Percentiles rank a stretch among this genome's conserved stretches.
Conservation (phyloP, 2,329 filamentous ascomycete species). For the Sporothrix variecibatus region DNA sequence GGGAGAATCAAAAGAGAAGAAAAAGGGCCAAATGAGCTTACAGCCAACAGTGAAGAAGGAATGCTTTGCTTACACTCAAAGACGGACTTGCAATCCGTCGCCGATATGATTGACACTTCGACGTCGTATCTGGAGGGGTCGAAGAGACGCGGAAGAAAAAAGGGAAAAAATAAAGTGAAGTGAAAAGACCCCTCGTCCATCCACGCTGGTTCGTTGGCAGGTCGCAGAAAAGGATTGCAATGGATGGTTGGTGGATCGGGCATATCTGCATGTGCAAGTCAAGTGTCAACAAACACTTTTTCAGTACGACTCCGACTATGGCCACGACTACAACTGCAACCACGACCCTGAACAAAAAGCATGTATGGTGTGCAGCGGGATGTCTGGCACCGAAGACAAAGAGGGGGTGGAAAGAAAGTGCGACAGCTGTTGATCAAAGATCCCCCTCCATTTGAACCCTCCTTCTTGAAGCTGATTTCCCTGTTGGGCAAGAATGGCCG, state of each 20-base stretch:
- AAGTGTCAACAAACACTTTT: not conserved
- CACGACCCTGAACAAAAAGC: not conserved
- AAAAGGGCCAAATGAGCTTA: not conserved
- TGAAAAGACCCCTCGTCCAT: not conserved
- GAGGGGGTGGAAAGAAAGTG: not conserved
- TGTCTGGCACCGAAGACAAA: not conserved
- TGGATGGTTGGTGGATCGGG: slow-evolving; percentile 24
- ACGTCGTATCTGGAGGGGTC: not conserved
- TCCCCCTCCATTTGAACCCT: not conserved
- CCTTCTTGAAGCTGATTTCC: not conserved
- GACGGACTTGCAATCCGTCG: not conserved
- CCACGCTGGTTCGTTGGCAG: not conserved
- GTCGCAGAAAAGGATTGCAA: not conserved
- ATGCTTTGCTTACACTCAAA: not conserved
- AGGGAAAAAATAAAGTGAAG: not conserved
- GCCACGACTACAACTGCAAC: not conserved
- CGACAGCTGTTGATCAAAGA: not conserved
- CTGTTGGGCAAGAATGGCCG: not conserved
- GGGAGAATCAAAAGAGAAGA: not conserved
- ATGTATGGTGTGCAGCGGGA: slow-evolving; percentile 24
- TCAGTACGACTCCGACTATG: not conserved
- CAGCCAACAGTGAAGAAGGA: not conserved
- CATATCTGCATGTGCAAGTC: slow-evolving; percentile 26
- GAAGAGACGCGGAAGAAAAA: not conserved
- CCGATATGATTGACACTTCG: not conserved